Evolutionary conservation across 2,329 filamentous ascomycete species (phyloP).

Genomic region (Lasiodiplodia hormozganensis): DNA sequence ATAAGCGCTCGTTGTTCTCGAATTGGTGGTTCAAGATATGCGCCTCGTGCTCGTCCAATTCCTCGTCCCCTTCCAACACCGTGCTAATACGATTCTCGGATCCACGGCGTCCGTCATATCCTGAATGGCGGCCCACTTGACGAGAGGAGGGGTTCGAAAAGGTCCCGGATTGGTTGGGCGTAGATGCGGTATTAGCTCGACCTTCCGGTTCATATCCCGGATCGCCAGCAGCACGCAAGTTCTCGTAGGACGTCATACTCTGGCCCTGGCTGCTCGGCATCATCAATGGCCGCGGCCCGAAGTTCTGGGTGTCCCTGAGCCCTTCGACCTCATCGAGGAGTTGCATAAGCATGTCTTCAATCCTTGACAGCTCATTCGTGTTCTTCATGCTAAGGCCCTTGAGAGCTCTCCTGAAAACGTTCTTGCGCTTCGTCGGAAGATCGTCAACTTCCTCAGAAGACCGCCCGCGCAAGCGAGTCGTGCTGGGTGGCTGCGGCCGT

Average conservation of each 20-base stretch:
- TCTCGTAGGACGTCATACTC: slow-evolving; percentile 73
- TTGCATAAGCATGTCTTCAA: slow-evolving; percentile 75
- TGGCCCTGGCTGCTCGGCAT: slow-evolving; percentile 44
- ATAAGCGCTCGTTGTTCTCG: slow-evolving; percentile 65
- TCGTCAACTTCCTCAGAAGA: slow-evolving; percentile 63
- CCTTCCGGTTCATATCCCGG: slow-evolving; percentile 84
- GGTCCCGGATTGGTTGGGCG: slow-evolving; percentile 77
- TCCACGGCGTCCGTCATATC: slow-evolving; percentile 59
- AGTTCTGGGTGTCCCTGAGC: slow-evolving; percentile 51
- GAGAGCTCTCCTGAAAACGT: slow-evolving; percentile 91
- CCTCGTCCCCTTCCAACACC: slow-evolving; percentile 82
- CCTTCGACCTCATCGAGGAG: slow-evolving; percentile 89
- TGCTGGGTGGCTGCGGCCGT: slow-evolving; percentile 72
- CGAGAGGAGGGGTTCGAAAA: slow-evolving; percentile 65
- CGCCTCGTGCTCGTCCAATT: slow-evolving; percentile 66
- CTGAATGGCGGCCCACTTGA: slow-evolving; percentile 53
- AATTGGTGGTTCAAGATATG: slow-evolving; percentile 61
- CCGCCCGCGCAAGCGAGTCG: slow-evolving; percentile 36
- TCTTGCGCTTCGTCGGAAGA: slow-evolving; percentile 79
- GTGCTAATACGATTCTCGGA: slow-evolving; percentile 88
- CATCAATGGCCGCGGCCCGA: slow-evolving; percentile 32
- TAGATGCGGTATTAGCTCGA: slow-evolving; percentile 75
- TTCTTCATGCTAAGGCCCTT: slow-evolving; percentile 89
- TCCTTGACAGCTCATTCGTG: slow-evolving; percentile 83
- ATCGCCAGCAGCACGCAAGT: slow-evolving; percentile 72